Evolutionary conservation across 192 early-diverging fungal species (phyloP), one percentile per base, ranked within the genome.

Genomic region (Pilobolus umbonatus): DNA sequence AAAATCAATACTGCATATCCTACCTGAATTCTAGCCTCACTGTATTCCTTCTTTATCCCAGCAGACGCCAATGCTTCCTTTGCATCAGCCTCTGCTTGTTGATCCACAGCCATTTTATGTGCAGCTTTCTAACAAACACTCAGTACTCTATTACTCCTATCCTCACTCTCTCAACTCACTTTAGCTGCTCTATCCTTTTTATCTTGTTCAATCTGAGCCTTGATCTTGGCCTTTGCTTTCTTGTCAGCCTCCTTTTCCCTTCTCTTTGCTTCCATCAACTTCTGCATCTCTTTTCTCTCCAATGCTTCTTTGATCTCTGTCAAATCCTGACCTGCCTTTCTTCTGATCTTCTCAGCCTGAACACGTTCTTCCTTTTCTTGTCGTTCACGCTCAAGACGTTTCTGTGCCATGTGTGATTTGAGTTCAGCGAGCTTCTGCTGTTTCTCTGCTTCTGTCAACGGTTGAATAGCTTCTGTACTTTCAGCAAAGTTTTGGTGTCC

Each of bases 401-500:
- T 86, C 8, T 75, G 73, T 0, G 78, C 77, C 40, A 94, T 53
- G 17, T 81, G 58, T 10, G 68, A 71, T 61, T 89, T 83, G 24
- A 94, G 57, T 40, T 93, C 89, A 12, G 69, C 74, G 1, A 90
- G 54, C 57, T 92, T 93, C 14, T 70, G 73, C 29, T 71, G 60
- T 62, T 91, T 92, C 54, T 94, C 92, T 55, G 88, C 88, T 44
- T 84, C 87, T 2, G 88, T 87, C 12, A 94, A 65, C 5, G 90
- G 90, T 68, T 88, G 82, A 64, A 92, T 92, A 2, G 71, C 78
- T 24, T 81, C 72, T 0, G 85, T 88, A 4, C 82, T 85, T 67
- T 94, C 92, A 30, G 77, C 75, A 72, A 92, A 92, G 65, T 88
- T 87, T 30, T 74, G 70, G 61, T 94, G 90, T 3, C 74, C 63